These are phyloP conservation scores for Aspergillus candidus DNA, from an alignment of 2,329 filamentous ascomycete species.

Conservation along the genomic window DNA sequence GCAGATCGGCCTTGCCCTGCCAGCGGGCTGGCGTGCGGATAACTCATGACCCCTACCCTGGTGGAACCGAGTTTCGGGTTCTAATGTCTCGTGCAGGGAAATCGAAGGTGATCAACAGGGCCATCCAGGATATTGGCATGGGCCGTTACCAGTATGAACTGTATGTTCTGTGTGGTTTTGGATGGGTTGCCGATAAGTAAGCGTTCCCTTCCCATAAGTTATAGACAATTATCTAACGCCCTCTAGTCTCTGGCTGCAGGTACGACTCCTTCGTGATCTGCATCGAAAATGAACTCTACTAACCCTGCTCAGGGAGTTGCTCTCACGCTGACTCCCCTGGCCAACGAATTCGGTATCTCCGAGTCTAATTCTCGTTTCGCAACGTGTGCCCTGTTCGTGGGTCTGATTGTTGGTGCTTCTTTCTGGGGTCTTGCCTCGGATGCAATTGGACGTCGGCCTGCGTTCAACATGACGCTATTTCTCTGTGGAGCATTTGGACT, in stretches of 20 bases:
- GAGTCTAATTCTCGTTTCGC: constrained; percentile 70
- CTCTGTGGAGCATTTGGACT: constrained; percentile 70
- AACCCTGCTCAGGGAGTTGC: constrained; percentile 58
- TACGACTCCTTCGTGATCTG: constrained; percentile 16
- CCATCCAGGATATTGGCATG: constrained; percentile 84
- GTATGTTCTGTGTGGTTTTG: constrained; percentile 74
- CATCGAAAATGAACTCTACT: constrained; percentile 9
- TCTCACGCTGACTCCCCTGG: constrained; percentile 67
- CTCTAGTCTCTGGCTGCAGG: constrained; percentile 65
- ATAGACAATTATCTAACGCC: constrained; percentile 10
- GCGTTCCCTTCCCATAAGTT: constrained; percentile 23
- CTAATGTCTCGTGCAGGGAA: constrained; percentile 48
- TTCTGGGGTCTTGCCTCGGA: constrained; percentile 76
- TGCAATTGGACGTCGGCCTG: constrained; percentile 66
- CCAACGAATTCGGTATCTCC: constrained; percentile 62
- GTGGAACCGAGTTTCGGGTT: not conserved
- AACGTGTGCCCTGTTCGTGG: constrained; percentile 66
- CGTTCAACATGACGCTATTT: constrained; percentile 72
- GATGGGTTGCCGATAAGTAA: constrained; percentile 82
- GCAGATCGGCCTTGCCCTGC: not conserved
- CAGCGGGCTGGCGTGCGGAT: too few species aligned
- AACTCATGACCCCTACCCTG: not conserved
- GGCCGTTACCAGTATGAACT: constrained; percentile 80
- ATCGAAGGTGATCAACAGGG: constrained; percentile 75
- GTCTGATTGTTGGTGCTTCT: constrained; percentile 68